Evolutionary conservation across 345 rosid genomes (phyloP).

Genomic region (Hibiscus mutabilis): DNA sequence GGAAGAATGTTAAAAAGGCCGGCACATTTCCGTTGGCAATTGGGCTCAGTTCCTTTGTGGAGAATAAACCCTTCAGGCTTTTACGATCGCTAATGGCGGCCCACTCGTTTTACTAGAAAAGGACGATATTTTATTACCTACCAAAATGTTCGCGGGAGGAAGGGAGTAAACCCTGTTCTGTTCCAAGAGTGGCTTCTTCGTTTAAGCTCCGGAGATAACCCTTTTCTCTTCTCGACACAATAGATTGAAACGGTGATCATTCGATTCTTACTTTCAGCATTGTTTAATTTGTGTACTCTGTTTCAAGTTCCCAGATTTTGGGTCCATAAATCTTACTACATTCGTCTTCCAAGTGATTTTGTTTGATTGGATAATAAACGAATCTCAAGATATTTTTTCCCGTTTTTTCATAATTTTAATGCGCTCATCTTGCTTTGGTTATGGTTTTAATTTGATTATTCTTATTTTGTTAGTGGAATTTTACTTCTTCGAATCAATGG

Average conservation of each 20-base stretch:
- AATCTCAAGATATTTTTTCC: not conserved
- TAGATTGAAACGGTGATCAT: not conserved
- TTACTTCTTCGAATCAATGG: conserved; percentile 30
- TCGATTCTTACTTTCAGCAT: not conserved
- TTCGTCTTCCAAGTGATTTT: not conserved
- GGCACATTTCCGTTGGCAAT: not conserved
- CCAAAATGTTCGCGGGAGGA: not conserved
- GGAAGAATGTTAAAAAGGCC: too few species aligned
- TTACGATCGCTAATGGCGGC: not conserved
- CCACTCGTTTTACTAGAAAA: not conserved
- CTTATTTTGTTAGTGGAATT: not conserved
- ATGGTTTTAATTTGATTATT: not conserved
- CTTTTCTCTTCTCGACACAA: not conserved
- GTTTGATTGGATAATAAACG: not conserved
- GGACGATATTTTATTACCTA: not conserved
- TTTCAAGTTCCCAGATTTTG: not conserved
- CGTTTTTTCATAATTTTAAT: not conserved
- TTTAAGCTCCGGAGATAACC: not conserved
- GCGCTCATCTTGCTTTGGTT: not conserved
- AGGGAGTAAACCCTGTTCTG: not conserved
- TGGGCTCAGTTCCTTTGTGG: not conserved
- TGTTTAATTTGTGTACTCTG: not conserved
- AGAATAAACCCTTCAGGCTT: not conserved
- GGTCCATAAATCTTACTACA: not conserved
- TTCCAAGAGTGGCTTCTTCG: not conserved